Conservation (phyloP, 2,329 filamentous ascomycete species). For the Diaporthe ampelina region DNA sequence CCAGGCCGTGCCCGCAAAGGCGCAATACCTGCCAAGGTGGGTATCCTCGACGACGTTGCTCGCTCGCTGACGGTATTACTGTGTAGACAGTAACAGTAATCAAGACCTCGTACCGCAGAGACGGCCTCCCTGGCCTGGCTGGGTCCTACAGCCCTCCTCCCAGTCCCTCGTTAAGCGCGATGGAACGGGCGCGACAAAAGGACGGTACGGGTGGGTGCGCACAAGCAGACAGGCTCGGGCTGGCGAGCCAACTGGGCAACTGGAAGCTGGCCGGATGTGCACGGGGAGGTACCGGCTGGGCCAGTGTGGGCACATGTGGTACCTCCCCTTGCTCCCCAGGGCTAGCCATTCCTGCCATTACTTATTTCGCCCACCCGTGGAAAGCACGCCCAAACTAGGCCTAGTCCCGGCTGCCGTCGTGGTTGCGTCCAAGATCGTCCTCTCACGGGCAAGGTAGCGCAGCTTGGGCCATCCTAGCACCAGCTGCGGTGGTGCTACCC, state of each 20-base stretch:
- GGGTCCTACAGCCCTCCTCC: no score
- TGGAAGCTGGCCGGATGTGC: conserved; percentile 18
- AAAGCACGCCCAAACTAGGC: not conserved
- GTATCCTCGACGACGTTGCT: not conserved
- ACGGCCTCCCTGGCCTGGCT: no score
- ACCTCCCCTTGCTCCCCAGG: not conserved
- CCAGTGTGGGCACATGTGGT: conserved; percentile 11
- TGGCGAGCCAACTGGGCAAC: conserved; percentile 6
- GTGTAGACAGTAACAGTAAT: not conserved
- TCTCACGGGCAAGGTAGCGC: not conserved
- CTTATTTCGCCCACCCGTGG: conserved; percentile 21
- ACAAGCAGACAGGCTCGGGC: not conserved
- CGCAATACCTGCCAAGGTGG: not conserved
- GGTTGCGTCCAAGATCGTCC: conserved; percentile 28
- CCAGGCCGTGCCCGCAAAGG: not conserved
- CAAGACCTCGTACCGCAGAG: not conserved
- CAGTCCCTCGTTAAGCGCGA: not conserved
- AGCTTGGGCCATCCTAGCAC: conserved; percentile 7
- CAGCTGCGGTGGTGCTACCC: not conserved
- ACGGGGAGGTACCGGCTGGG: not conserved
- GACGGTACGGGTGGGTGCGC: conserved; percentile 29
- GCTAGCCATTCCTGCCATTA: conserved; percentile 24
- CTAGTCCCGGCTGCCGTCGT: conserved; percentile 28
- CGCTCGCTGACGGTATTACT: no score
- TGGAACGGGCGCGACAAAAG: conserved; percentile 14